Evolutionary conservation across 768 basidiomycete species (phyloP), one percentile per base, ranked within the genome.

Genomic region (Strobilomyces dryophilus): DNA sequence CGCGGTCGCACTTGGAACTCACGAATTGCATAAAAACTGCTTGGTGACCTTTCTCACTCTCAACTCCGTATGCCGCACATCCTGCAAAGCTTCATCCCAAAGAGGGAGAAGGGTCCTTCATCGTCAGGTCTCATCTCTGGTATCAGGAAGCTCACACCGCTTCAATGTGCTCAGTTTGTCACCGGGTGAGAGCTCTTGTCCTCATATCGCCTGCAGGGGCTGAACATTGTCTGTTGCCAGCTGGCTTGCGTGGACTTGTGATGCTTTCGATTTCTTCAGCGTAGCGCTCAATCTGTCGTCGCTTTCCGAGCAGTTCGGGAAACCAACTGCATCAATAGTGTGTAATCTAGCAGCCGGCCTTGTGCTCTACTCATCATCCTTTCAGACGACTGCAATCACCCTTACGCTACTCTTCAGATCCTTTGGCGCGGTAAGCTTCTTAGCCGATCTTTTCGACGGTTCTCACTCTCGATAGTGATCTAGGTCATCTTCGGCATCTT

Each of bases 321-420:
- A 69, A 54, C 45, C 61, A 0, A 67, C 74, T 20, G 53, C 73
- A n/a, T 81, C 7, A 49, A 64, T 89, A 50, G 78, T 79, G 47
- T 51, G 75, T 69, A 34, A 15, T 31, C 15, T 21, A 29, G 14
- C 18, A 26, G 2, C n/a, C 0, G 39, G 3, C 1, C 14, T 42
- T 10, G 15, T 49, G 20, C 8, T 36, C 45, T 24, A 29, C 53
- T 57, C 17, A 59, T 42, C 26, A 17, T 41, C 8, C 32, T 1
- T 15, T 27, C 54, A 79, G 78, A 90, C 91, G 45, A 84, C 85
- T 26, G 83, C 90, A 2, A 94, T 98, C 66, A 97, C 95, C 15
- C 77, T 98, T 41, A 97, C 95, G 0, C 79, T 98, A 1, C 78
- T 98, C 10, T 89, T 98, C 75, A 82, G 95, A 51, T 87, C 89